Base-by-base conservation (phyloP, 1,284 basidiomycete genomes). In the Macrocystidia cucumis region DNA sequence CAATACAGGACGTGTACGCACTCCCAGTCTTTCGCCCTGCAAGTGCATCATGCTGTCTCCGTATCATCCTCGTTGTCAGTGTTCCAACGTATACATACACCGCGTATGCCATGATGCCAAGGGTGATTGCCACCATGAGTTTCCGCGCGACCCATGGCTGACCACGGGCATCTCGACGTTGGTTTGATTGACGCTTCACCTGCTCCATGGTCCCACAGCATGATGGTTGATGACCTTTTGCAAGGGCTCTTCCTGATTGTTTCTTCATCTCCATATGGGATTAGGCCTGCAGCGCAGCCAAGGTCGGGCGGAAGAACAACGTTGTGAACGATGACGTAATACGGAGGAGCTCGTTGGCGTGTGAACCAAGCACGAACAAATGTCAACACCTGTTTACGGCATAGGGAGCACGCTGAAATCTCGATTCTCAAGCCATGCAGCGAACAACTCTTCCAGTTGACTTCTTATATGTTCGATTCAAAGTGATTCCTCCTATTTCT, bases 71-170 rank as follows among this genome's bases (percentile, higher is more conserved):
- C 11, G 77, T 61, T 46, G 76, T 81, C 2, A 87, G 62, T 23
- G 77, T 55, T 1, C 69, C 80, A 26, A 85, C 67, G 46, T 81
- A 82, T 6, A 87, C 85, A 56, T 89, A 90, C 38, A 61, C 74
- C 2, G 74, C 49, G 49, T 80, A 82, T 0, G 49, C 71, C 42
- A 78, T 72, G 38, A 82, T 65, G 0, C 58, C 76, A 12, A 67
- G 16, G 0, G 72, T 68, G 0, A 82, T 31, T 5, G 52, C 62
- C 6, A 83, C 60, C 47, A 73, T 64, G 28, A 78, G 47, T 57
- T 84, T 84, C 44, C 64, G 68, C 17, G 67, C 62, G 38, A 78
- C 55, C 78, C 78, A 82, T 43, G 78, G 71, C 47, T 77, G 77
- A 2, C 71, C 67, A 45, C 63, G 67, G 16, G 53, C 50, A 24